Evolutionary conservation across 257 asterid genomes (phyloP).

Genomic region (Solanum dulcamara): DNA sequence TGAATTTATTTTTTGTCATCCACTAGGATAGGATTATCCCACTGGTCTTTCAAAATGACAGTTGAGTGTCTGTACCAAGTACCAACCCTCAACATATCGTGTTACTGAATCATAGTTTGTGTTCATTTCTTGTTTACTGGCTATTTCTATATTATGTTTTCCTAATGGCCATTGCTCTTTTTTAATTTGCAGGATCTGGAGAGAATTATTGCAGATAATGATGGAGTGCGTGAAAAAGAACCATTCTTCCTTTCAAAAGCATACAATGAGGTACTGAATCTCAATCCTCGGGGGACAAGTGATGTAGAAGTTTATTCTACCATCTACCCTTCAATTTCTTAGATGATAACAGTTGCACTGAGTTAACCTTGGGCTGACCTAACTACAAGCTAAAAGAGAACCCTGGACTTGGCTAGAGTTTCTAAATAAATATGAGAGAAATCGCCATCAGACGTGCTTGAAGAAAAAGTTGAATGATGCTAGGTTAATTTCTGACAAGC

Average conservation of each 20-base stretch:
- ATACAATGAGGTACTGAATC: slow-evolving; percentile 13
- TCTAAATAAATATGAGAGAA: neutral
- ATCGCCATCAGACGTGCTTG: neutral
- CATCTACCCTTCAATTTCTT: neutral
- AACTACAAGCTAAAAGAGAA: neutral
- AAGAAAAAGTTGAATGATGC: neutral
- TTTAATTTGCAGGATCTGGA: slow-evolving; percentile 60
- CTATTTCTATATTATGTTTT: neutral
- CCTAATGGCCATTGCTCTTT: neutral
- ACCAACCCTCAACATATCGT: neutral
- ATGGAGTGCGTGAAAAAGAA: slow-evolving; percentile 66
- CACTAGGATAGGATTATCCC: neutral
- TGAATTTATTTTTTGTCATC: neutral
- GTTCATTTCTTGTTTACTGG: neutral
- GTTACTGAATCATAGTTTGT: neutral
- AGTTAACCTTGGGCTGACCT: neutral
- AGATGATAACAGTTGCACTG: neutral
- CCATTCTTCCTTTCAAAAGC: slow-evolving; percentile 61
- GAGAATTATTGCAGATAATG: slow-evolving; percentile 57
- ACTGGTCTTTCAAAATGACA: neutral
- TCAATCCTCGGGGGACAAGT: slow-evolving; percentile 29
- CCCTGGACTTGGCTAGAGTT: neutral
- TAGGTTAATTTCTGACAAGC: neutral
- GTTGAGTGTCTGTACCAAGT: neutral
- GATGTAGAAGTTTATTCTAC: neutral